Evolutionary conservation across 768 basidiomycete species (phyloP).

Genomic region (Tulasnella sp.): DNA sequence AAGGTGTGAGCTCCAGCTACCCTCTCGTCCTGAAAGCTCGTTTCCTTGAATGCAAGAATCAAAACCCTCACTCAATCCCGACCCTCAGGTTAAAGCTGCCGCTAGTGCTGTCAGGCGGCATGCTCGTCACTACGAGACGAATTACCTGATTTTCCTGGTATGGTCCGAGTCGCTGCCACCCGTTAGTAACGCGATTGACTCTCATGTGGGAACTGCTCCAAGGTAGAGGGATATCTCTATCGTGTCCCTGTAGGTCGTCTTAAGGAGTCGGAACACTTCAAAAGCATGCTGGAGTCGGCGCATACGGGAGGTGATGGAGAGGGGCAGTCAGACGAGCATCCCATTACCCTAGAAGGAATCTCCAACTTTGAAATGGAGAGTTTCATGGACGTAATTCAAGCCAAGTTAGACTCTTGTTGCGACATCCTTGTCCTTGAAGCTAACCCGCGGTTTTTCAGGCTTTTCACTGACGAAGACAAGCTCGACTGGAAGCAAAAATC

Average conservation of each 20-base stretch:
- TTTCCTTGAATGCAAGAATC: neutral
- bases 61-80: neutral
- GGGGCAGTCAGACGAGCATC: slow-evolving; percentile 15
- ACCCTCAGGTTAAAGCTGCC: neutral
- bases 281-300: neutral
- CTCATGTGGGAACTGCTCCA: neutral
- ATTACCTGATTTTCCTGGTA: neutral
- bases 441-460: neutral
- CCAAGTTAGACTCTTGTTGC: neutral
- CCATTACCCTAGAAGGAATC: slow-evolving; percentile 2
- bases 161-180: neutral
- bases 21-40: neutral
- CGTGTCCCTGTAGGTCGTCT: neutral
- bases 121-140: neutral
- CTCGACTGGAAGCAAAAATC: neutral
- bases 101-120: neutral
- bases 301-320: slow-evolving; percentile 1
- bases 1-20: neutral
- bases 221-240: slow-evolving; percentile 20
- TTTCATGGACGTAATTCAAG: slow-evolving; percentile 9
- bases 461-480: neutral
- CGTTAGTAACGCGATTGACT: neutral
- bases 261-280: slow-evolving; percentile 27
- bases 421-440: neutral
- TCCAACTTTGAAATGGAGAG: slow-evolving; percentile 17